phyloP scores from a whole-genome alignment of 192 early-diverging fungal genomes.

The Podila epicladia region DNA sequence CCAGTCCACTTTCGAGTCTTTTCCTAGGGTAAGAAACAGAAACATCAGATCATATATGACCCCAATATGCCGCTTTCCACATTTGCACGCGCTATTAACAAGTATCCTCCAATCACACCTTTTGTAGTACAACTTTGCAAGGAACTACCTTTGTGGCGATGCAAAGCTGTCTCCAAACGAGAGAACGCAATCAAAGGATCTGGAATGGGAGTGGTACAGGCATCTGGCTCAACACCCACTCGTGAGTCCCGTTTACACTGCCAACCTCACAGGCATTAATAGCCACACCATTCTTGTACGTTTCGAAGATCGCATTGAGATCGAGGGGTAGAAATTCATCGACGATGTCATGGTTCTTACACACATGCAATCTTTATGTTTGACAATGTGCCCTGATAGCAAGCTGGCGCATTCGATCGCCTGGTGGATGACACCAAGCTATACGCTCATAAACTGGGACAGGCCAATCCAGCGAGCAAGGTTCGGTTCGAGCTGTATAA shows the following conservation, averaged over 20 bases:
- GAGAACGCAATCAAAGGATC: conserved; percentile 11
- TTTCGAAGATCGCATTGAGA: not conserved
- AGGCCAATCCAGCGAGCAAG: conserved; percentile 10
- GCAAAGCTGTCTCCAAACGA: conserved; percentile 19
- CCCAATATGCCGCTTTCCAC: not conserved
- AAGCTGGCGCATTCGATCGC: conserved; percentile 42
- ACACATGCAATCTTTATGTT: not conserved
- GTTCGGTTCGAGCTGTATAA: conserved; percentile 28
- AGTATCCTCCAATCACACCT: not conserved
- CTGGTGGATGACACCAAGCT: conserved; percentile 36
- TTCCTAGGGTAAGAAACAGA: conserved; percentile 16
- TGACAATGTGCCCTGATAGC: conserved; percentile 3
- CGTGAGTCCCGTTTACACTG: conserved; percentile 32
- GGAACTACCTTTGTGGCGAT: conserved; percentile 40
- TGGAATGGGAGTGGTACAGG: conserved; percentile 48
- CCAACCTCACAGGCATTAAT: conserved; percentile 11
- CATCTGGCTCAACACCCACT: conserved; percentile 44
- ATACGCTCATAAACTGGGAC: conserved; percentile 34
- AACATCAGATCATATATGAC: not conserved
- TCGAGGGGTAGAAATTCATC: not conserved
- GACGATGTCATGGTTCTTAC: not conserved
- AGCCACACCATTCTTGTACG: conserved; percentile 17
- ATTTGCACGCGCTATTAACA: not conserved
- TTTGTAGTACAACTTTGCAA: conserved; percentile 36
- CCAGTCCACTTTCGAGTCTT: conserved; percentile 14